phyloP scores from a whole-genome alignment of 2,329 filamentous ascomycete species.

The Cladophialophora carrionii region DNA sequence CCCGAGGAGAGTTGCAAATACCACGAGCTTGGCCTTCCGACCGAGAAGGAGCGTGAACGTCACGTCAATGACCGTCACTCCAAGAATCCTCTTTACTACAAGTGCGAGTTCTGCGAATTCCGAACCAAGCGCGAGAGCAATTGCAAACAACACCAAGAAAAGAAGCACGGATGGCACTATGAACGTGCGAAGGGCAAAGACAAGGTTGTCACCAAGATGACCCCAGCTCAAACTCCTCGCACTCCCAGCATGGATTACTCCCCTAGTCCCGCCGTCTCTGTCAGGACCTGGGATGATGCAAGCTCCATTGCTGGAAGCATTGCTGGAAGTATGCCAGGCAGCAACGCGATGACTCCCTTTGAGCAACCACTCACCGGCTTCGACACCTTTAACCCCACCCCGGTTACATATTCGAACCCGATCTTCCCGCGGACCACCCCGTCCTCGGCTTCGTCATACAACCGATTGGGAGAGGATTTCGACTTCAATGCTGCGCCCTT shows the following conservation, averaged over 20 bases:
- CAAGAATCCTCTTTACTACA: conserved; percentile 73
- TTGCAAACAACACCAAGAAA: conserved; percentile 99
- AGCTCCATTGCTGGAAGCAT: conserved; percentile 36
- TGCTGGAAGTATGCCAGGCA: conserved; percentile 28
- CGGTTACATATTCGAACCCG: conserved; percentile 33
- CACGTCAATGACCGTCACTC: conserved; percentile 98
- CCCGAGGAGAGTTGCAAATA: conserved; percentile 82
- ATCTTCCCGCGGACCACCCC: conserved; percentile 33
- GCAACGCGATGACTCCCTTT: conserved; percentile 35
- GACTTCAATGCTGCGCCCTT: conserved; percentile 30
- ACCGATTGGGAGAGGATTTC: conserved; percentile 27
- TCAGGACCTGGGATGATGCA: conserved; percentile 40
- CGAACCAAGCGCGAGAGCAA: conserved; percentile 95
- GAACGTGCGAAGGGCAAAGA: conserved; percentile 90
- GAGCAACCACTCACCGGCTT: conserved; percentile 35
- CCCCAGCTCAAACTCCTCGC: conserved; percentile 58
- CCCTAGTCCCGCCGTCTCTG: conserved; percentile 32
- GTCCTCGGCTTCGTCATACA: conserved; percentile 22
- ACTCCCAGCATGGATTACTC: conserved; percentile 57
- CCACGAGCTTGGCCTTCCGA: conserved; percentile 86
- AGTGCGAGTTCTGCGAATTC: conserved; percentile 88
- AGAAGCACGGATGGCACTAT: conserved; percentile 89
- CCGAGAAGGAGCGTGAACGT: conserved; percentile 94
- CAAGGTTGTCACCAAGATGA: conserved; percentile 55
- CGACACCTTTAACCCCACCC: conserved; percentile 26